Evolutionary conservation across 768 basidiomycete genomes (phyloP), one percentile per base, ranked within the genome.

Genomic region (Trametes maxima): DNA sequence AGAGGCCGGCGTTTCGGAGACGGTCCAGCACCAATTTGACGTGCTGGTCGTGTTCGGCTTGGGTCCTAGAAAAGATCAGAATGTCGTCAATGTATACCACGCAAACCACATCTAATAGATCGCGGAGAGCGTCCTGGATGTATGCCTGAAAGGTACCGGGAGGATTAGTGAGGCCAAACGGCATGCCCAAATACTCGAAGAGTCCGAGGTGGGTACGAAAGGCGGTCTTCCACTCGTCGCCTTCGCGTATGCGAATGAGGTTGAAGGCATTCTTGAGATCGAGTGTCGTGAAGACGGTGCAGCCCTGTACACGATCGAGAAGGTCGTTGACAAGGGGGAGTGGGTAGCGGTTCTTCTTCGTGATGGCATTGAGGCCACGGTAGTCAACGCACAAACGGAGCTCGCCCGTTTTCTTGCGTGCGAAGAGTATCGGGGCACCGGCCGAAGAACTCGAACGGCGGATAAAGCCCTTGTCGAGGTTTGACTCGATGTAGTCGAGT

Each of bases 241-340:
- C 74, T 12, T 69, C 63, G n/a, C 60, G 58, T 22, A 80, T 76
- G 5, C 76, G 65, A 21, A 82, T 66, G n/a, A 78, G 76, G 63
- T 81, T 76, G 64, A 74, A 82, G 0, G 75, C 78, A 46, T 71
- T 70, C 7, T 69, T 62, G 5, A 82, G 69, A 63, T 83, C 79
- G 16, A 82, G 58, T 45, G 74, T 74, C 3, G 74, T 72, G 60
- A 75, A 80, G 46, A 70, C 39, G 35, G 54, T 63, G n/a, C 53
- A 55, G n/a, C 65, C 60, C 44, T 65, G 57, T 11, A 69, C 53
- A 14, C 61, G 48, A 47, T 76, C 68, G n/a, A 76, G 67, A 4
- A 76, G 66, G 39, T 78, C 72, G 21, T 57, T 19, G 44, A 78
- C 65, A 8, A 76, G 69, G 0, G 75, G 75, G 17, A 78, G 66